phyloP scores from a whole-genome alignment of 163 green algal genomes.

The Coccomyxa subellipsoidea region DNA sequence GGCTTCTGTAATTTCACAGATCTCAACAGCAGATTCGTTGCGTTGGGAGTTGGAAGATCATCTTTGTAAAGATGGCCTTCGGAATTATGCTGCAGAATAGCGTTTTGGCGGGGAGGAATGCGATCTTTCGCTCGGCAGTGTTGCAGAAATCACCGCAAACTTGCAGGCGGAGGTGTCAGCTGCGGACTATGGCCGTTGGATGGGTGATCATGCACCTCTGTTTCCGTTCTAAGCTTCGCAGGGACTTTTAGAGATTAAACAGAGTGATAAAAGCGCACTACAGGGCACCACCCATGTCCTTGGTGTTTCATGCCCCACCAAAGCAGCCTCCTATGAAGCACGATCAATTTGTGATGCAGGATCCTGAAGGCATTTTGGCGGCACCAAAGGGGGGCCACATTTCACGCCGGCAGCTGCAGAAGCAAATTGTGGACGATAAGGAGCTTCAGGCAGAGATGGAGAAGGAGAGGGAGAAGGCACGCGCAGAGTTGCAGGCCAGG shows the following conservation, averaged over 20 bases:
- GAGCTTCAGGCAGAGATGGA: constrained; percentile 49
- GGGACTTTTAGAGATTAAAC: too few relatives aligned
- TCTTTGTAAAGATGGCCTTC: not conserved
- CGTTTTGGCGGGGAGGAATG: not conserved
- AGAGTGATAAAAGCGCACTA: too few relatives aligned
- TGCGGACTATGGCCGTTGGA: not conserved
- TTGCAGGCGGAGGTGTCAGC: not conserved
- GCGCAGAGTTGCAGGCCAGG: constrained; percentile 40
- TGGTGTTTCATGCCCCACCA: too few relatives aligned
- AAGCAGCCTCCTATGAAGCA: too few relatives aligned
- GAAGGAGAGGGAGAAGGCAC: constrained; percentile 39
- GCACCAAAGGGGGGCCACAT: constrained; percentile 57
- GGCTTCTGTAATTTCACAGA: too few relatives aligned
- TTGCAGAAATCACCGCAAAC: not conserved
- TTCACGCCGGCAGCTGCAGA: constrained; percentile 49
- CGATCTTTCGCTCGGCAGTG: not conserved
- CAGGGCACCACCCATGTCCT: too few relatives aligned
- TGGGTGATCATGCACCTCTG: constrained; percentile 6
- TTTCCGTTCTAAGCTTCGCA: too few relatives aligned
- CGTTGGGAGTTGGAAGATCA: too few relatives aligned
- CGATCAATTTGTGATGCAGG: constrained; percentile 39
- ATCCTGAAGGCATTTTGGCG: constrained; percentile 47
- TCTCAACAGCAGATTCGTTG: too few relatives aligned
- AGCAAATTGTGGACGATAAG: constrained; percentile 60
- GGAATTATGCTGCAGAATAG: not conserved